Conservation (phyloP, 1,284 basidiomycete species). For the Tilletia horrida region DNA sequence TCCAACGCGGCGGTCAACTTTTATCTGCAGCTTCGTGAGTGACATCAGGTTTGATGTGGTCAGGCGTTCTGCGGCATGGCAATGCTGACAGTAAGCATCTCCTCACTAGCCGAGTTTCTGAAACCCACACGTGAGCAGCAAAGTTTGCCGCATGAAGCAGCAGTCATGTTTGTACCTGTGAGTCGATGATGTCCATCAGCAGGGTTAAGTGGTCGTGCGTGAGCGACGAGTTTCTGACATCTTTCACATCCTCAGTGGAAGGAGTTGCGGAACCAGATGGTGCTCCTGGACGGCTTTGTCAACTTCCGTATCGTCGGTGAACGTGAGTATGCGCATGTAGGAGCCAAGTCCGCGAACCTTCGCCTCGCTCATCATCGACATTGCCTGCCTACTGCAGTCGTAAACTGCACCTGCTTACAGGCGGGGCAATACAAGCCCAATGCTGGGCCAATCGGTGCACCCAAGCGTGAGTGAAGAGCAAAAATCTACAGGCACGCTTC, state of each 20-base stretch:
- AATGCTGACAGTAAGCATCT: not conserved
- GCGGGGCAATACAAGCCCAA: constrained; percentile 16
- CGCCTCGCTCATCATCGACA: not conserved
- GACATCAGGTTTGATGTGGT: not conserved
- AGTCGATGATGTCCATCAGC: not conserved
- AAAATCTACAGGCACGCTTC: too few species aligned
- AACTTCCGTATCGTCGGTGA: constrained; percentile 16
- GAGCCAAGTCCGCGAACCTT: too few species aligned
- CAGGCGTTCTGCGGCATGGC: too few species aligned
- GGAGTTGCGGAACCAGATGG: constrained; percentile 15
- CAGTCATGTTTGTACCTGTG: constrained; percentile 16
- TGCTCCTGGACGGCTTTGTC: constrained; percentile 14
- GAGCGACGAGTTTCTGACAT: not conserved
- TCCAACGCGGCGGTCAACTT: constrained; percentile 16
- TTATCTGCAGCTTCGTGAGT: constrained; percentile 11
- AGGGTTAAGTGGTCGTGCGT: not conserved
- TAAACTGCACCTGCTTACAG: constrained; percentile 14
- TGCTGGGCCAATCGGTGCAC: not conserved
- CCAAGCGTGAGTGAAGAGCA: constrained; percentile 8
- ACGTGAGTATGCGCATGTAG: not conserved
- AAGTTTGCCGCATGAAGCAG: constrained; percentile 13
- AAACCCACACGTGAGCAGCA: constrained; percentile 7
- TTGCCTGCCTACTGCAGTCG: not conserved
- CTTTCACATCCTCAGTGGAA: not conserved
- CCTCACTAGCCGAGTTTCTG: constrained; percentile 12